Conservation (phyloP, 345 rosid genomes). For the Hirschfeldia incana region DNA sequence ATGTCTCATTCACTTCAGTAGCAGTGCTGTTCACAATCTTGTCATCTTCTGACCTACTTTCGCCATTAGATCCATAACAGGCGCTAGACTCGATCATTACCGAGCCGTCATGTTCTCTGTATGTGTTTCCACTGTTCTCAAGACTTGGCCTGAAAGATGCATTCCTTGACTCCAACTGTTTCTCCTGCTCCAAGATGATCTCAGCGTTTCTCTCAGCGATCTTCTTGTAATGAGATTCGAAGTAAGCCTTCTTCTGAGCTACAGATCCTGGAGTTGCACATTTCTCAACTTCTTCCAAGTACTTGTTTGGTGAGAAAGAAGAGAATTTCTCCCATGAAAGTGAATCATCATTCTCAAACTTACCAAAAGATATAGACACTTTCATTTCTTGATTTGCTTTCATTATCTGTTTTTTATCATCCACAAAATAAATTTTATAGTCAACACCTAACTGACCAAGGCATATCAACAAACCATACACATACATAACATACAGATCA, state of each 20-base stretch:
- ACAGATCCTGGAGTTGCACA: slow-evolving; percentile 96
- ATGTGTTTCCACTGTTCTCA: not conserved
- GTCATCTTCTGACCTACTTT: slow-evolving; percentile 38
- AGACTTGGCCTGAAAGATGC: slow-evolving; percentile 23
- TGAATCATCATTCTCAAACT: slow-evolving; percentile 84
- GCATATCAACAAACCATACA: slow-evolving; percentile 21
- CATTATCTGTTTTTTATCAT: slow-evolving; percentile 41
- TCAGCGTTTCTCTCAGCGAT: slow-evolving; percentile 81
- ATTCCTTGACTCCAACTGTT: slow-evolving; percentile 43
- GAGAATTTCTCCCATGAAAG: slow-evolving; percentile 94
- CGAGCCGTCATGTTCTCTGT: slow-evolving; percentile 9
- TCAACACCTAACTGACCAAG: not conserved
- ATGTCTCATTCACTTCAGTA: slow-evolving; percentile 32
- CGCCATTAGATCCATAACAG: slow-evolving; percentile 16
- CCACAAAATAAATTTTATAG: slow-evolving; percentile 16
- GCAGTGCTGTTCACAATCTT: slow-evolving; percentile 34
- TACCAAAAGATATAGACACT: slow-evolving; percentile 86
- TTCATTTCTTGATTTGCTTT: slow-evolving; percentile 46
- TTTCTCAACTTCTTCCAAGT: slow-evolving; percentile 91
- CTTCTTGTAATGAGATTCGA: slow-evolving; percentile 95
- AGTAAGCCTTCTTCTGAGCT: slow-evolving; percentile 89
- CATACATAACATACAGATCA: not conserved
- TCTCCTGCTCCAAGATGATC: slow-evolving; percentile 53
- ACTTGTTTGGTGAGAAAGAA: slow-evolving; percentile 86
- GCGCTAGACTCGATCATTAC: slow-evolving; percentile 30